Base-by-base conservation (phyloP, 1,284 basidiomycete species). In the Moesziomyces sp. region DNA sequence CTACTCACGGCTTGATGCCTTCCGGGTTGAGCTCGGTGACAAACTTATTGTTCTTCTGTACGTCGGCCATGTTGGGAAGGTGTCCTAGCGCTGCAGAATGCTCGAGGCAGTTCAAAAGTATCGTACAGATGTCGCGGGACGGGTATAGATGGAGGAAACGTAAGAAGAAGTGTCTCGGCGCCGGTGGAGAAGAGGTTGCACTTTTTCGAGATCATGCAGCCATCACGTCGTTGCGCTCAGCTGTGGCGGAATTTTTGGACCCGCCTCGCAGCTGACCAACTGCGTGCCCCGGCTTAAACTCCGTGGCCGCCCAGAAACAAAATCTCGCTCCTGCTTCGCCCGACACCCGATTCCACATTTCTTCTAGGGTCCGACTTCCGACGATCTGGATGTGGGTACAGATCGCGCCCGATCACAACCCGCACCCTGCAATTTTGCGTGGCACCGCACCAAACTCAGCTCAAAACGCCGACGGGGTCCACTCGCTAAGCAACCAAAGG, bases 1-100 rank as follows among this genome's bases (percentile, higher is more conserved):
- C 26, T 35, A 88, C 92, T 77, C 84, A 96, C 94, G 94, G 92
- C 84, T 96, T 96, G 71, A 96, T 87, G 18, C 93, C 93, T 79
- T 93, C 85, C 0, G 94, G 94, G 83, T 97, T 97, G 66, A 94
- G 86, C 46, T 78, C 74, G 18, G 77, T 77, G 49, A 81, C 79
- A 14, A 79, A 74, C 50, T 76, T 76, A 47, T 77, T 70, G 34
- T 62, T 49, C 45, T 65, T 74, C 30, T 75, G 65, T 23, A 64
- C 60, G 26, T 61, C 58, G n/a, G 69, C 52, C 64, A 58, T 67
- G 16, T 18, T 74, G 34, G 52, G 35, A 38, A 14, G 51, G 18
- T 30, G 55, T 23, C 44, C 42, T 18, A 43, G 45, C 52, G 11
- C 21, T 40, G 23, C 11, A 26, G 23, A 45, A 21, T 19, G 46